These are phyloP conservation scores for Phascolomyces articulosus DNA, from an alignment of 371 early-diverging fungal genomes.

Conservation along the genomic window DNA sequence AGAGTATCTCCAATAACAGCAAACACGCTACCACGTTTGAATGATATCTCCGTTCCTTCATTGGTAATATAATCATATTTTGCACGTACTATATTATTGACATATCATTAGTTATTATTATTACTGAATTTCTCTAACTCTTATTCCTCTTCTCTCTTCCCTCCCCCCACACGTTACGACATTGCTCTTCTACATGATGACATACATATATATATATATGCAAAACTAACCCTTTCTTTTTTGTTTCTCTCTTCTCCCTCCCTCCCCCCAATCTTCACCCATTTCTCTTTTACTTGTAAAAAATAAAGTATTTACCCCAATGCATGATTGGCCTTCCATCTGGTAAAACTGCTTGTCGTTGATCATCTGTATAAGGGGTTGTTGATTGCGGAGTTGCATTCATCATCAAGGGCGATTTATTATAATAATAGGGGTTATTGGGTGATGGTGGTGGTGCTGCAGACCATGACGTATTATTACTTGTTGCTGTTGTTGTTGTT, in stretches of 20 bases:
- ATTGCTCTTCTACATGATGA: no score
- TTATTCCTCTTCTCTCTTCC: no score
- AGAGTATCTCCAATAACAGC: conserved; percentile 20
- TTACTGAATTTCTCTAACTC: no score
- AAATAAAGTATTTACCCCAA: conserved; percentile 34
- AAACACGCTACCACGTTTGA: conserved; percentile 24
- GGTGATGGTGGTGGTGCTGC: not conserved
- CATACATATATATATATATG: no score
- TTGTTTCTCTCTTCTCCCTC: conserved; percentile 1
- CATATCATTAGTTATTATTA: not conserved
- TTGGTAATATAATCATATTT: conserved; percentile 37
- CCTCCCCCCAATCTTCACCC: not conserved
- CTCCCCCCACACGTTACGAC: no score
- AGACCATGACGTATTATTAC: no score
- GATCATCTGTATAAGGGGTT: conserved; percentile 5
- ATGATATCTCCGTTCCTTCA: conserved; percentile 34
- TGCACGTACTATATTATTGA: conserved; percentile 29
- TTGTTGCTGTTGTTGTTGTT: no score
- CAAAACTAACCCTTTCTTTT: not conserved
- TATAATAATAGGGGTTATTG: not conserved
- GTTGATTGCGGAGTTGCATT: conserved; percentile 6
- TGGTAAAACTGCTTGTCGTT: conserved; percentile 19
- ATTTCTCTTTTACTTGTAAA: not conserved
- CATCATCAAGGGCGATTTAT: not conserved
- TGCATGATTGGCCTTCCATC: conserved; percentile 40